Evolutionary conservation across 805 yeast genomes (phyloP).

Genomic region (Spathaspora passalidarum): DNA sequence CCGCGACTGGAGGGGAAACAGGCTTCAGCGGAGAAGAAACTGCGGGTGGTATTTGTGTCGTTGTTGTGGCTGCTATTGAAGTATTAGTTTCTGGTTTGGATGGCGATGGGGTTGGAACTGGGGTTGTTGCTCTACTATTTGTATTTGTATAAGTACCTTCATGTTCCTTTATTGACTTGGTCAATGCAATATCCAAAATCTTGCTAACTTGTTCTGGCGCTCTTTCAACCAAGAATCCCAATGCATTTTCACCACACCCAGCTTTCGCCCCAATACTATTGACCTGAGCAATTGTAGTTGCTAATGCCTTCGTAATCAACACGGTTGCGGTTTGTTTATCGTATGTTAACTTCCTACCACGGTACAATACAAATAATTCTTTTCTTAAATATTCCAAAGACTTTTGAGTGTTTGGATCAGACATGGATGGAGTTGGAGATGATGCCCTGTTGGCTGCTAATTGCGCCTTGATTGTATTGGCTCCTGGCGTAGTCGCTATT

Average conservation of each 20-base stretch:
- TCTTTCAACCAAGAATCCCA: conserved; percentile 72
- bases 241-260: conserved; percentile 75
- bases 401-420: conserved; percentile 38
- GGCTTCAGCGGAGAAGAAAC: not conserved
- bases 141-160: conserved; percentile 24
- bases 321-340: conserved; percentile 82
- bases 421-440: conserved; percentile 10
- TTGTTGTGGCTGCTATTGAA: not conserved
- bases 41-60: not conserved
- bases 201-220: conserved; percentile 79
- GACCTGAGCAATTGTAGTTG: conserved; percentile 89
- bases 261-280: conserved; percentile 84
- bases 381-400: conserved; percentile 83
- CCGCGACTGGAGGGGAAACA: not conserved
- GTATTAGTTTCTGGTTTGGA: not conserved
- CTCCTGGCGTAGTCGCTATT: conserved; percentile 8
- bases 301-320: conserved; percentile 84
- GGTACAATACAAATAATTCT: conserved; percentile 76
- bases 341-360: conserved; percentile 64
- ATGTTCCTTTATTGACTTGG: conserved; percentile 62
- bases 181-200: conserved; percentile 75
- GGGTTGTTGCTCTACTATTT: conserved; percentile 21
- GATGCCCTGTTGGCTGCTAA: conserved; percentile 45
- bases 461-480: conserved; percentile 41
- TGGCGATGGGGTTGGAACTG: conserved; percentile 12